phyloP scores from a whole-genome alignment of 495 filamentous ascomycete species.

The Schizothecium vesticola region DNA sequence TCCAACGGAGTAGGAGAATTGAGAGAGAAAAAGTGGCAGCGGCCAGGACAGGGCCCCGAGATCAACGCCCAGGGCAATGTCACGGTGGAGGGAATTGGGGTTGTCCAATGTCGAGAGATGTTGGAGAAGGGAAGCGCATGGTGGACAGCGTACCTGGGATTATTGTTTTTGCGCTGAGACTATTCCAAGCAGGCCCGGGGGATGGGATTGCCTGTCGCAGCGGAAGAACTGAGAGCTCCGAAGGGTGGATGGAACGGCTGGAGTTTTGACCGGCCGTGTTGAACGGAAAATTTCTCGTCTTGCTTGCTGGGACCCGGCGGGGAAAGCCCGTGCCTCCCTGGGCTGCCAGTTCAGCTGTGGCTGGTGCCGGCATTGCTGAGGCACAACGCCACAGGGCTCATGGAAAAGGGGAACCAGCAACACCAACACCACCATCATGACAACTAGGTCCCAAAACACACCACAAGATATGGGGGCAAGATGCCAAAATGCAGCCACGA shows the following conservation, averaged over 20 bases:
- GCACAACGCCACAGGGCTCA: neutral
- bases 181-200: slow-evolving; percentile 24
- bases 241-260: slow-evolving; percentile 28
- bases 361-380: neutral
- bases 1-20: neutral
- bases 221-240: slow-evolving; percentile 35
- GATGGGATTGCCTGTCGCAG: slow-evolving; percentile 27
- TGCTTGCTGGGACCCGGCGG: neutral
- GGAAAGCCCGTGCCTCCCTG: neutral
- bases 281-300: slow-evolving; percentile 14
- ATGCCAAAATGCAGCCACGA: too few relatives aligned
- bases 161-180: slow-evolving; percentile 19
- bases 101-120: neutral
- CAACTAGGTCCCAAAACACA: neutral
- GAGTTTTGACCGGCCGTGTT: slow-evolving; percentile 29
- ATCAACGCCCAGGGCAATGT: neutral
- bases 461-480: too few relatives aligned
- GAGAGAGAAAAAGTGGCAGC: neutral
- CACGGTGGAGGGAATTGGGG: neutral
- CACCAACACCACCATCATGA: too few relatives aligned
- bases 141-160: slow-evolving; percentile 27
- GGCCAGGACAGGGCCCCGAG: neutral
- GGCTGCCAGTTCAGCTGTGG: neutral
- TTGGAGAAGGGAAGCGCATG: slow-evolving; percentile 1
- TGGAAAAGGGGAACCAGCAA: neutral